Evolutionary conservation across 768 basidiomycete genomes (phyloP).

Genomic region (Roridomyces roridus): DNA sequence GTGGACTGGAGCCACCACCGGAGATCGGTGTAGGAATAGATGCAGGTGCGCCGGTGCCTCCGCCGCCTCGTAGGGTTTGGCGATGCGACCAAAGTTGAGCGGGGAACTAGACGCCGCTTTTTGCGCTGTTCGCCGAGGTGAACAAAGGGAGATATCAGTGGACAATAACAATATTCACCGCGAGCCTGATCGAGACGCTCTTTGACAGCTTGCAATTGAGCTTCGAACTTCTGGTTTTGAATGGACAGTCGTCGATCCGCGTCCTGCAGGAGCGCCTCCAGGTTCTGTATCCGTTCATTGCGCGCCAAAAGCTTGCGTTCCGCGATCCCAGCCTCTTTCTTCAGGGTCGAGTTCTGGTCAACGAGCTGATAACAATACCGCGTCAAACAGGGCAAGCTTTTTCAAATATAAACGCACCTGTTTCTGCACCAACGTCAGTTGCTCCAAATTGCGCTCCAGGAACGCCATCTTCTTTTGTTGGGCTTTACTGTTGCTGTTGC

Average conservation of each 20-base stretch:
- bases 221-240: constrained; percentile 96
- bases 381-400: constrained; percentile 11
- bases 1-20: constrained; percentile 60
- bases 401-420: constrained; percentile 63
- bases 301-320: constrained; percentile 96
- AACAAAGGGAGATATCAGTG: constrained; percentile 17
- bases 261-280: constrained; percentile 91
- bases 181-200: constrained; percentile 92
- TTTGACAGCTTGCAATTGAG: constrained; percentile 89
- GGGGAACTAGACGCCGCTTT: constrained; percentile 73
- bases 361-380: constrained; percentile 69
- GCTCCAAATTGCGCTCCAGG: constrained; percentile 95
- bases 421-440: constrained; percentile 94
- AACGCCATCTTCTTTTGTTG: constrained; percentile 99
- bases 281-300: constrained; percentile 96
- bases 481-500: constrained; percentile 97
- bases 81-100: constrained; percentile 91
- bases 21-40: constrained; percentile 48
- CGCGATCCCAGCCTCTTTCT: constrained; percentile 97
- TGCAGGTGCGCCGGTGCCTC: constrained; percentile 59
- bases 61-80: constrained; percentile 96
- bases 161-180: constrained; percentile 60
- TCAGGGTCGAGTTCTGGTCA: constrained; percentile 95
- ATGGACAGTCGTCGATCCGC: constrained; percentile 91
- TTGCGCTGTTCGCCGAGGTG: constrained; percentile 59